phyloP scores from a whole-genome alignment of 2,329 filamentous ascomycete genomes.

The Ceratocystis smalleyi region DNA sequence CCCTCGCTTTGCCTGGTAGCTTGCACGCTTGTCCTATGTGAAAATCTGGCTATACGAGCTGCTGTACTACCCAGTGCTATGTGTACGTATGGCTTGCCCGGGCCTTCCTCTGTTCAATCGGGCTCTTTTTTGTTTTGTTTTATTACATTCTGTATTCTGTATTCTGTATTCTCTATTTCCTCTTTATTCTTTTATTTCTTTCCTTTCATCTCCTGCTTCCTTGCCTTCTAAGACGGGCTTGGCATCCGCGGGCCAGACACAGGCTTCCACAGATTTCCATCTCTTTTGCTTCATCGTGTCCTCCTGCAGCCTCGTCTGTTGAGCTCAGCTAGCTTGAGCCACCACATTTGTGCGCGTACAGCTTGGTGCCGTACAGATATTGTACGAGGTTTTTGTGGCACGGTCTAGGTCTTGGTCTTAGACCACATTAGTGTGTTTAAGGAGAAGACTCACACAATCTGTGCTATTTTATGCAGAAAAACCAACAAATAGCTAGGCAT shows the following conservation, averaged over 20 bases:
- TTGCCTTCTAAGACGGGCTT: neutral
- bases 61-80: neutral
- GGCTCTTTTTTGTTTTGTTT: neutral
- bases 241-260: neutral
- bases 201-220: neutral
- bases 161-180: no score
- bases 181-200: no score
- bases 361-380: neutral
- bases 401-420: neutral
- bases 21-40: slow-evolving; percentile 1
- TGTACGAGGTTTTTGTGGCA: slow-evolving; percentile 1
- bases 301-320: neutral
- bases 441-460: neutral
- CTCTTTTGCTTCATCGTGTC: neutral
- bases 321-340: neutral
- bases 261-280: neutral
- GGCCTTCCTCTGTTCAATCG: neutral
- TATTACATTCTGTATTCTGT: no score
- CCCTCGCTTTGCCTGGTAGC: neutral
- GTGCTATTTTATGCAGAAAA: neutral
- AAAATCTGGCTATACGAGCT: slow-evolving; percentile 8
- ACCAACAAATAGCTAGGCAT: neutral
- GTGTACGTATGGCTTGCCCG: neutral
- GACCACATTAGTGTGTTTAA: neutral
- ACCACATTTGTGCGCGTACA: neutral